phyloP scores from a whole-genome alignment of 1,139 yeast species.

The Sugiyamaella pinicola region DNA sequence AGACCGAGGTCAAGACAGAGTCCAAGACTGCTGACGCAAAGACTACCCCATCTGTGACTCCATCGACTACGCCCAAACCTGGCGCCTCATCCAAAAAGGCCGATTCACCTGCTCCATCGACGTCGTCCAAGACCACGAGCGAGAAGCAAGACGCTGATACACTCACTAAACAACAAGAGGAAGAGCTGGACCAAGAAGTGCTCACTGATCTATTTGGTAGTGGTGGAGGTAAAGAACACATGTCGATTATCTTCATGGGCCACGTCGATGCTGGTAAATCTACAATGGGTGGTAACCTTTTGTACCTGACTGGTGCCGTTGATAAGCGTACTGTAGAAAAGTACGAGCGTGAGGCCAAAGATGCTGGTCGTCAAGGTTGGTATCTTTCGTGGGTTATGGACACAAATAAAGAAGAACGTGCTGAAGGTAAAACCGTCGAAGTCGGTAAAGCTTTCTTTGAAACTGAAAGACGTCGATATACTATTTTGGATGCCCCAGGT shows the following conservation, averaged over 20 bases:
- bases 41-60: conserved; percentile 37
- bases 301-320: conserved; percentile 92
- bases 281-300: conserved; percentile 97
- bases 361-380: conserved; percentile 99
- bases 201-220: conserved; percentile 94
- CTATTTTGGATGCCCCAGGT: conserved; percentile 98
- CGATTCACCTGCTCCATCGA: conserved; percentile 26
- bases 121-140: neutral
- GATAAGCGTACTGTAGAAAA: conserved; percentile 99
- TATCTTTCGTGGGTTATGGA: conserved; percentile 99
- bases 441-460: conserved; percentile 98
- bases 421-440: conserved; percentile 97
- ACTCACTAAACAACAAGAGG: conserved; percentile 74
- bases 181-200: conserved; percentile 82
- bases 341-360: conserved; percentile 97
- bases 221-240: conserved; percentile 70
- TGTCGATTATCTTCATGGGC: conserved; percentile 97
- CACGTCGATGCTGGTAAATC: conserved; percentile 99
- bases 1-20: conserved; percentile 24
- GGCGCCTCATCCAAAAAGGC: conserved; percentile 33
- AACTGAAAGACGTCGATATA: conserved; percentile 96
- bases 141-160: conserved; percentile 48
- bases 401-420: conserved; percentile 97
- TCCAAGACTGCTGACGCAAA: conserved; percentile 30
- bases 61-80: conserved; percentile 34